phyloP scores from a whole-genome alignment of 2,329 filamentous ascomycete genomes.

The Blumeria hordei region DNA sequence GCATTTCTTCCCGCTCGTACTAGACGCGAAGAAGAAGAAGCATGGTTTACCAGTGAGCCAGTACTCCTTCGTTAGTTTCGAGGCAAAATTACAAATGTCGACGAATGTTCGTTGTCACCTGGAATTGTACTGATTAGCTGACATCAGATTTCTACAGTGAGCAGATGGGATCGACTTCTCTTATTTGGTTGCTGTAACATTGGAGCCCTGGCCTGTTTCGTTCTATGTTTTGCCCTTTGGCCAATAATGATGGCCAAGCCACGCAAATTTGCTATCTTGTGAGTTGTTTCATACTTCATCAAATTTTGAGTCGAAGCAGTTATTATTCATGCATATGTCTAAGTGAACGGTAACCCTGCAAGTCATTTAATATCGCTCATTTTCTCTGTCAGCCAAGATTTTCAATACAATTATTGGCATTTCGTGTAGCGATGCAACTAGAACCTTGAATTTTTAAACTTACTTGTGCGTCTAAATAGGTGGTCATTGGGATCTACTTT shows the following conservation, averaged over 20 bases:
- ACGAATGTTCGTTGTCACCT: background rate
- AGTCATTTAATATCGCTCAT: too few species aligned
- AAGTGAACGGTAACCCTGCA: too few species aligned
- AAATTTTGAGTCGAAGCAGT: too few species aligned
- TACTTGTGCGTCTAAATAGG: constrained; percentile 25
- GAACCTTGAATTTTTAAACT: constrained; percentile 7
- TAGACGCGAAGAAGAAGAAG: constrained; percentile 82
- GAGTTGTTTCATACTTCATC: constrained; percentile 25
- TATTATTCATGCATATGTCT: too few species aligned
- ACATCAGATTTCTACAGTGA: constrained; percentile 36
- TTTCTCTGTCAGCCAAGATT: too few species aligned
- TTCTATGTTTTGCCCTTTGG: constrained; percentile 77
- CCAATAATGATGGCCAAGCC: constrained; percentile 59
- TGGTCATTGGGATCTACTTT: constrained; percentile 85
- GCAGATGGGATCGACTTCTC: constrained; percentile 85
- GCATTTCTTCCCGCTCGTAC: constrained; percentile 67
- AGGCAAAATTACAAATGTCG: too few species aligned
- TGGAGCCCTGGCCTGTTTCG: constrained; percentile 73
- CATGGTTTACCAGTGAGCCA: constrained; percentile 80
- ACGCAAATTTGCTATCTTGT: constrained; percentile 92
- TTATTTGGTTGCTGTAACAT: constrained; percentile 82
- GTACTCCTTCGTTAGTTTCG: constrained; percentile 4
- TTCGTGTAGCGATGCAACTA: too few species aligned
- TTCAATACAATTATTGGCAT: too few species aligned
- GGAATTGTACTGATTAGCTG: background rate